Evolutionary conservation across 495 filamentous ascomycete genomes (phyloP), one percentile per base, ranked within the genome.

Genomic region (Parathielavia appendiculata): DNA sequence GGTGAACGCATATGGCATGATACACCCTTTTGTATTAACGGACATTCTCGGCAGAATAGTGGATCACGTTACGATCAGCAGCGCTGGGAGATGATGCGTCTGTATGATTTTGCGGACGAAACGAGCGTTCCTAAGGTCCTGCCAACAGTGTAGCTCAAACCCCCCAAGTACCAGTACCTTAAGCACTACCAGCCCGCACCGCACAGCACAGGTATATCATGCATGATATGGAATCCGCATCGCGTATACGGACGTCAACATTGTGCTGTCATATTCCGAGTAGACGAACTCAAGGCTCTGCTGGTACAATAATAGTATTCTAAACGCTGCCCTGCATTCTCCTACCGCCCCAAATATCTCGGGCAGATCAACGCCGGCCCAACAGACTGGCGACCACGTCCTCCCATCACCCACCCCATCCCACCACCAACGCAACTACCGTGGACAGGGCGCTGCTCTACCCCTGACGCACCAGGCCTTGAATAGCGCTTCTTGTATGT

Each of bases 1-100:
- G 35, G 44, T 20, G 22, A 44, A 39, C 34, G 32, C 20, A 19
- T 48, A 13, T 12, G 32, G 26, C 26, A 30, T 36, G 47, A 50
- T 45, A 55, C 43, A 38, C 52, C 23, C 48, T 38, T 17, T 30
- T 55, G 40, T 55, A 55, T 55, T 17, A 39, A 55, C 16, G 39
- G 16, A 23, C 14, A 20, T 23, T 13, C 20, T 52, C 20, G n/a
- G 23, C 22, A 26, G 23, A 8, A 36, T 19, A 53, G 7, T 8
- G n/a, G 35, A n/a, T 11, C 14, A 13, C n/a, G 5, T 11, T 40
- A 22, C 11, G 16, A 51, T 51, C 41, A 44, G 41, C 41, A 10
- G 20, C 26, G 3, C 26, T 20, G 20, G 2, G 19, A 11, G 16
- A 20, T 44, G 17, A 44, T 46, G 19, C 9, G 13, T 8, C 20